Evolutionary conservation across 2,329 filamentous ascomycete species (phyloP), one percentile per base, ranked within the genome.

Genomic region (Pseudogymnoascus sp.): DNA sequence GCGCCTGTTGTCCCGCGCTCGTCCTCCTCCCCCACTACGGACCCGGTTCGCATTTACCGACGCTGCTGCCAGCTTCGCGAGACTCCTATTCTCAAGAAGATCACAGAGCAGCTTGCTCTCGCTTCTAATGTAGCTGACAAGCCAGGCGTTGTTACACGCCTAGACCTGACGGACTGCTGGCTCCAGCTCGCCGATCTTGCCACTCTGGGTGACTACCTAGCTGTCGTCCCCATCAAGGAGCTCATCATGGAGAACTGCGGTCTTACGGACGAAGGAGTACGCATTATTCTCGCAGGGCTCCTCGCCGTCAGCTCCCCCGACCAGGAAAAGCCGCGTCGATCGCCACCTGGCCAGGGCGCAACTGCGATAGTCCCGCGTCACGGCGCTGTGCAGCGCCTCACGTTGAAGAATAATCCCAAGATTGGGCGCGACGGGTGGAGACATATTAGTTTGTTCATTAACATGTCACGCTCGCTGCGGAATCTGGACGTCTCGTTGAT

Each of bases 1-100:
- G 69, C 65, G 60, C 64, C 71, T 6, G 62, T 76, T 1, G 75
- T 22, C 22, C 22, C 81, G 0, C 82, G 76, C 64, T 77, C 81
- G 14, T 86, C 90, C 69, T 80, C 82, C 63, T 78, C 83, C 58
- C 92, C 93, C 0, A 97, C 93, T 0, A 96, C 89, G 1, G 94
- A 97, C 70, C 93, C 94, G 2, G 84, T 92, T 12, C 83, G 93
- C 62, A 96, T 99, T 69, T 99, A 99, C 73, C 84, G 93, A 66
- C 82, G 94, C 70, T 97, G 94, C 72, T 97, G 94, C 71, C 93
- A 97, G 71, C 77, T 99, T 30, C 84, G 94, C 62, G 94, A 97
- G 75, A 95, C 91, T 0, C 90, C 91, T 0, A 92, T 97, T 59
- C 77, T 97, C 18, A 96, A 95, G 73, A 90, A 90, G 69, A 88